A percentile compares a stretch with the other conserved stretches of the same genome.
Evolutionary conservation across 495 filamentous ascomycete species (phyloP).

Genomic region (Penicillium crystallinum): DNA sequence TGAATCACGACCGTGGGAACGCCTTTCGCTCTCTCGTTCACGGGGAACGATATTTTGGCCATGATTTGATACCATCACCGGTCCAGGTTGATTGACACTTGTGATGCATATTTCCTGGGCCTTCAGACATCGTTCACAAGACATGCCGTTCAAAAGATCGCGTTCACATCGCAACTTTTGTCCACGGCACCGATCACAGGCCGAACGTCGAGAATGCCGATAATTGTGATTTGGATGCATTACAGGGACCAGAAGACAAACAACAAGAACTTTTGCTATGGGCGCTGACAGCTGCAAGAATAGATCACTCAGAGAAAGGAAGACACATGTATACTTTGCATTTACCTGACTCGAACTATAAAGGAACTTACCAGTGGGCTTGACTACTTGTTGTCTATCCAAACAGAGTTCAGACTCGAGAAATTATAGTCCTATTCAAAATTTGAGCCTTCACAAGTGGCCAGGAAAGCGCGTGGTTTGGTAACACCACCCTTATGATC

Average conservation of each 20-base stretch:
- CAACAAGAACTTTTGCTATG: neutral
- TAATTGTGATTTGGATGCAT: conserved; percentile 22
- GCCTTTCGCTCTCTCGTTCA: neutral
- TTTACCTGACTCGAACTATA: neutral
- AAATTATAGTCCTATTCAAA: neutral
- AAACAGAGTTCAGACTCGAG: conserved; percentile 1
- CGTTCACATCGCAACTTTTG: conserved; percentile 38
- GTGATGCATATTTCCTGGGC: conserved; percentile 25
- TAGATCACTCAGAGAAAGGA: neutral
- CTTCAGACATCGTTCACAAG: conserved; percentile 27
- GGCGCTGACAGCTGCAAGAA: neutral
- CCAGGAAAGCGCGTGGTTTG: conserved; percentile 1
- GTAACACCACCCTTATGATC: neutral
- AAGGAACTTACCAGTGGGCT: neutral
- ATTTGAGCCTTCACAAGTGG: neutral
- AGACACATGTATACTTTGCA: neutral
- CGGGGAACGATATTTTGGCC: neutral
- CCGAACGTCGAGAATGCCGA: conserved; percentile 31
- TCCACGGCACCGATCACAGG: conserved; percentile 40
- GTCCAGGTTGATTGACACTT: conserved; percentile 14
- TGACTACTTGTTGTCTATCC: neutral
- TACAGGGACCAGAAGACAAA: neutral
- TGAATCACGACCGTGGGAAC: neutral
- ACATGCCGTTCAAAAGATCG: conserved; percentile 23
- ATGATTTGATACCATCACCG: conserved; percentile 3